Evolutionary conservation across 345 rosid species (phyloP), one percentile per base, ranked within the genome.

Genomic region (Rhodamnia argentea): DNA sequence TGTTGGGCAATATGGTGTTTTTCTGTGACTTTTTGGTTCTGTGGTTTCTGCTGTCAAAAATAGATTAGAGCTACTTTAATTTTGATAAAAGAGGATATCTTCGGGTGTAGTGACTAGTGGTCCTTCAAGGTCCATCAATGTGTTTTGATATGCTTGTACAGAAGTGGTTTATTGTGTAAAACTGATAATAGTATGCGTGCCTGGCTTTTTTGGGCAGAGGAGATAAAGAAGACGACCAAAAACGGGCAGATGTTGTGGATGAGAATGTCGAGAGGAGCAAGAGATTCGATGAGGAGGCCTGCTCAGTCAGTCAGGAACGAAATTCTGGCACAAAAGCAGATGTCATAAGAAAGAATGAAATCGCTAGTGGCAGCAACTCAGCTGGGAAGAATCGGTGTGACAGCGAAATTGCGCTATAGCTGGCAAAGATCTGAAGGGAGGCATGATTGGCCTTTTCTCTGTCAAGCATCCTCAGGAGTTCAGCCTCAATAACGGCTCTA

Each of bases 201-300:
- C 47, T 70, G 78, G 78, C 5, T 84, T 85, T 84, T 84, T 51
- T 4, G 37, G 82, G 85, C 88, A 93, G 95, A 85, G 95, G 95
- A 84, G 93, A 91, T 64, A 92, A 88, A 82, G 93, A 90, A 29
- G 91, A 88, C 27, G 90, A 90, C 87, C 86, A 84, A 87, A 54
- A 56, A 58, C 37, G 24, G 47, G 87, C 86, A 3, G 89, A 85
- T 60, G 85, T 86, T 85, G 92, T 86, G 1, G 91, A 92, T 20
- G 90, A 92, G 87, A 94, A 89, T 82, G 87, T 85, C 0, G 92
- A 74, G 87, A 85, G 86, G 86, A 87, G 87, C 90, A 95, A 90
- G 86, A 87, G 57, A 83, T 59, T 87, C 6, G 93, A 87, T 6
- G 95, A 91, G 87, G 94, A 89, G 87, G 89, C 85, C 12, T 75